A percentile compares a stretch with the other conserved stretches of the same genome.
phyloP scores from a whole-genome alignment of 345 rosid species.

The Eutrema yunnanense region DNA sequence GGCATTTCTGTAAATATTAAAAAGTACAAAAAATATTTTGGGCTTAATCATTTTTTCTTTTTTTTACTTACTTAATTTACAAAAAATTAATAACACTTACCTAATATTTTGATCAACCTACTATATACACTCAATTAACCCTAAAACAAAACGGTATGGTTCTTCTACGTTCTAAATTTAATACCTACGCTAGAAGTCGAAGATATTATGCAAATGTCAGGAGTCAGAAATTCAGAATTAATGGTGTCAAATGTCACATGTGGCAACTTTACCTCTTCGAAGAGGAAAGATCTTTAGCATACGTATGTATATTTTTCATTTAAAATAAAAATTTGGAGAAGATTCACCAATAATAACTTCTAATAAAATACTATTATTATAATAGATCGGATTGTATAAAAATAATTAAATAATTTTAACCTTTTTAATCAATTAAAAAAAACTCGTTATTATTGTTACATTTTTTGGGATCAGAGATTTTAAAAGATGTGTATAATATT shows the following conservation, averaged over 20 bases:
- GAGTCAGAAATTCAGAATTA: background rate
- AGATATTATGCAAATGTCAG: background rate
- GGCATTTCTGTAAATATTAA: too few relatives aligned
- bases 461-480: background rate
- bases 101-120: too few relatives aligned
- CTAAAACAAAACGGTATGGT: background rate
- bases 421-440: background rate
- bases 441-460: too few relatives aligned
- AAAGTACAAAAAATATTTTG: too few relatives aligned
- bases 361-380: background rate
- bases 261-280: slow-evolving; percentile 12
- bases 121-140: too few relatives aligned
- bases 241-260: background rate
- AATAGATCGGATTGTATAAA: background rate
- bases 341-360: background rate
- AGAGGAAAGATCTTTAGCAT: background rate
- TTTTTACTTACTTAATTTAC: too few relatives aligned
- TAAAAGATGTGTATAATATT: background rate
- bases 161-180: background rate
- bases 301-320: background rate
- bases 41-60: too few relatives aligned
- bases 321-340: background rate
- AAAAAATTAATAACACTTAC: too few relatives aligned
- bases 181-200: background rate
- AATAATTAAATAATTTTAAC: too few relatives aligned